Base-by-base conservation (phyloP, 495 filamentous ascomycete genomes). In the Tuber melanosporum region DNA sequence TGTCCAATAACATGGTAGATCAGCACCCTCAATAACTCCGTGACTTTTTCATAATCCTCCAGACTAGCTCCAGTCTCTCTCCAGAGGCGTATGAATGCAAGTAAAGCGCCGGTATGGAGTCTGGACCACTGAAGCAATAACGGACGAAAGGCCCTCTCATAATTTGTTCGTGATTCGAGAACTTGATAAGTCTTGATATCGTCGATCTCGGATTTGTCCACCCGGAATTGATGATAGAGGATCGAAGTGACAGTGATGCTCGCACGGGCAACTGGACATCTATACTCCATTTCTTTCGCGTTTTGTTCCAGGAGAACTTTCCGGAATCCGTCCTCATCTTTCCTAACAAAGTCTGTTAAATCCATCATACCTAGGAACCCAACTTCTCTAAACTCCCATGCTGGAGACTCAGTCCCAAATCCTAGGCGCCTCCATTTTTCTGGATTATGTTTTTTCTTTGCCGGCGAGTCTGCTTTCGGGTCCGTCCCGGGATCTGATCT, bases 321-420 rank as follows among this genome's bases (percentile, higher is more conserved):
- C 81, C 97, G 95, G 80, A 95, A 98, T 47, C 90, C 90, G 83
- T 98, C 94, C 82, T 97, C 93, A 78, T 96, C 90, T 82, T 92
- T 96, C 79, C 91, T 88, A 71, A 97, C 92, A 84, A 92, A 99
- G 84, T 98, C 94, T 10, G 93, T 94, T 81, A 98, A 83, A 84
- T 99, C 95, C 94, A 98, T 97, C 91, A 99, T 93, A 36, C 96
- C 95, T 66, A 99, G 85, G 83, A 95, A 98, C 2, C 95, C 95
- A 26, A 91, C 90, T 41, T 89, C 87, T 3, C 94, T 90, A 84
- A 99, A 98, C 80, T 98, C 95, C 78, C 87, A 85, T 0, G 90
- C 90, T 15, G 95, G 95, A 75, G 88, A 92, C 83, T 98, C 96
- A 0, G 93, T 91, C 84, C 95, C 92, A 82, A 99, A 99, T 4